phyloP scores from a whole-genome alignment of 1,139 yeast species.

The Geotrichum macrosporum region DNA sequence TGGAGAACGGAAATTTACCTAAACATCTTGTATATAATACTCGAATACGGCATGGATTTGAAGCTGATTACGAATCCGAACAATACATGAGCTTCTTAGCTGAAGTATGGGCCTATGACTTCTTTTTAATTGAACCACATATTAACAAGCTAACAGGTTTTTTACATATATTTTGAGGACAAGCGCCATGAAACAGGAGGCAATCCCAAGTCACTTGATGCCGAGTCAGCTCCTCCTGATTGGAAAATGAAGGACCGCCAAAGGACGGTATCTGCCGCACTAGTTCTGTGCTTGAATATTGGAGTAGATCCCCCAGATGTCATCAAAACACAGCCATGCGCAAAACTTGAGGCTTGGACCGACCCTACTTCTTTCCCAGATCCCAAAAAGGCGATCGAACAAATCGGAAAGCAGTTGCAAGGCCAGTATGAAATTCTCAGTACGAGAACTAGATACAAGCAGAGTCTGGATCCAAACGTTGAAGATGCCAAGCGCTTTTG shows the following conservation, averaged over 20 bases:
- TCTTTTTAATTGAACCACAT: not conserved
- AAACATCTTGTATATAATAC: slow-evolving; percentile 28
- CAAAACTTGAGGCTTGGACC: slow-evolving; percentile 88
- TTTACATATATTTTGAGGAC: slow-evolving; percentile 78
- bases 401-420: slow-evolving; percentile 83
- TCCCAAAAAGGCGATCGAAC: slow-evolving; percentile 86
- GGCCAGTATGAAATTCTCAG: slow-evolving; percentile 86
- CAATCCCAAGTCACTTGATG: slow-evolving; percentile 61
- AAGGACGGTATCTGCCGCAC: slow-evolving; percentile 91
- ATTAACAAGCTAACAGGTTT: slow-evolving; percentile 42
- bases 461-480: slow-evolving; percentile 87
- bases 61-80: slow-evolving; percentile 58
- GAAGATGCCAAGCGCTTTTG: slow-evolving; percentile 94
- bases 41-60: slow-evolving; percentile 67
- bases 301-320: slow-evolving; percentile 99
- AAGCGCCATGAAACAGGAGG: slow-evolving; percentile 91
- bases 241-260: slow-evolving; percentile 94
- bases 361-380: slow-evolving; percentile 83
- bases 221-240: slow-evolving; percentile 57
- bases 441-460: slow-evolving; percentile 83
- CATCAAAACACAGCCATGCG: slow-evolving; percentile 89
- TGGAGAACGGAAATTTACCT: slow-evolving; percentile 3
- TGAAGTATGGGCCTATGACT: slow-evolving; percentile 33
- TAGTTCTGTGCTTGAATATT: slow-evolving; percentile 80
- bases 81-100: slow-evolving; percentile 64